A percentile compares a stretch with the other conserved stretches of the same genome.
Conservation (phyloP, 148 eudicot genomes). For the Limonium bicolor region DNA sequence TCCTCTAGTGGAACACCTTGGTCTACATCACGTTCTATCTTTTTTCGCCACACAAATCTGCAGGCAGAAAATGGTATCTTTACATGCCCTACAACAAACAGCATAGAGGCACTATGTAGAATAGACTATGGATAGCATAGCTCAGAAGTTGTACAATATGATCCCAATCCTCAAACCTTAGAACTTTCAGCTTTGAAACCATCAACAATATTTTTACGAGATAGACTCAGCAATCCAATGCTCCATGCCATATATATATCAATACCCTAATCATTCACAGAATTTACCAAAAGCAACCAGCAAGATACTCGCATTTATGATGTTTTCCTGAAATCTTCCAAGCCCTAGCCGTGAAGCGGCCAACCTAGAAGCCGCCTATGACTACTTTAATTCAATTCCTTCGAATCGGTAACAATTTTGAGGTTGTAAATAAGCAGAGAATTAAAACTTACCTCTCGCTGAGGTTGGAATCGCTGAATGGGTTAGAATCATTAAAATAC, state of each 20-base stretch:
- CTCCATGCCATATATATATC: not conserved
- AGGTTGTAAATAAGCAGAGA: not conserved
- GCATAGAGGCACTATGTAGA: no score
- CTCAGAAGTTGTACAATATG: not conserved
- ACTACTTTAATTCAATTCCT: not conserved
- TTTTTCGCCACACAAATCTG: conserved; percentile 87
- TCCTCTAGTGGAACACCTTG: conserved; percentile 63
- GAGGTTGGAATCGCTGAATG: conserved; percentile 82
- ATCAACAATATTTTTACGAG: not conserved
- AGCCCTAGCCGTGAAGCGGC: not conserved
- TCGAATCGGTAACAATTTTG: not conserved
- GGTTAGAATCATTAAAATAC: conserved; percentile 78
- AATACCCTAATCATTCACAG: not conserved
- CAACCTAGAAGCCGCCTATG: not conserved
- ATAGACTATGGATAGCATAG: no score
- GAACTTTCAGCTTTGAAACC: not conserved
- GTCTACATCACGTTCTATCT: conserved; percentile 60
- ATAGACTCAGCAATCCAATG: not conserved
- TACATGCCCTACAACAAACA: no score
- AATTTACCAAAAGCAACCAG: not conserved
- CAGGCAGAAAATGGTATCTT: conserved; percentile 3
- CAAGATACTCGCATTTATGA: no score
- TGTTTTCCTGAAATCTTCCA: not conserved
- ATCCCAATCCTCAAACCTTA: not conserved
- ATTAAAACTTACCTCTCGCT: conserved; percentile 55